Percentiles rank a stretch among this genome's conserved stretches.
Evolutionary conservation across 2,329 filamentous ascomycete genomes (phyloP).

Genomic region (Ramichloridium luteum): DNA sequence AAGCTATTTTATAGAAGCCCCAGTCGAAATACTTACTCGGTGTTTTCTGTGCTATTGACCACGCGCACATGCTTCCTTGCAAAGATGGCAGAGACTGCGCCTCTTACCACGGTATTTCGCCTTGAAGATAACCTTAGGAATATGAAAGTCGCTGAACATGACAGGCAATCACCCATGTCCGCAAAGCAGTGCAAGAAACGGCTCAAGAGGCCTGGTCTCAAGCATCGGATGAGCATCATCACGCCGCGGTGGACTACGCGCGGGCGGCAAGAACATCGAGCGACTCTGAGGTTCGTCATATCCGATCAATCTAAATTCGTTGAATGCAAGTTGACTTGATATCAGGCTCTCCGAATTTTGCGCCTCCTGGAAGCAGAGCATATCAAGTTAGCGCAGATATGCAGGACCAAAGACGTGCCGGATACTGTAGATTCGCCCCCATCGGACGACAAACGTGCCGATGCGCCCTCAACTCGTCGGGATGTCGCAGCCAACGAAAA

Average conservation of each 20-base stretch:
- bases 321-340: conserved; percentile 29
- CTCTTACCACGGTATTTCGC: conserved; percentile 10
- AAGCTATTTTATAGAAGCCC: too few relatives aligned
- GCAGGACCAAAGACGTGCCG: conserved; percentile 48
- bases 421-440: conserved; percentile 2
- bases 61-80: too few relatives aligned
- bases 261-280: conserved; percentile 62
- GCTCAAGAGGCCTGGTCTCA: conserved; percentile 59
- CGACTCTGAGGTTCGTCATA: conserved; percentile 40
- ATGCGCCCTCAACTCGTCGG: conserved; percentile 31
- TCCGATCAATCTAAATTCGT: conserved; percentile 1
- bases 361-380: conserved; percentile 81
- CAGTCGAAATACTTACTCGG: too few relatives aligned
- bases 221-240: conserved; percentile 76
- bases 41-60: too few relatives aligned
- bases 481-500: conserved; percentile 13
- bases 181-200: conserved; percentile 65
- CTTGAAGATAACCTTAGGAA: background rate
- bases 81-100: conserved; percentile 18
- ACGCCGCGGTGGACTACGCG: conserved; percentile 79
- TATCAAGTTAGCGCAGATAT: conserved; percentile 64
- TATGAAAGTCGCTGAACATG: conserved; percentile 4
- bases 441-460: conserved; percentile 2
- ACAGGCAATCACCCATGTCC: conserved; percentile 78
- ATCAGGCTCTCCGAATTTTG: conserved; percentile 72